A percentile compares a stretch with the other conserved stretches of the same genome.
These are phyloP conservation scores for Leccinum pseudoinsigne DNA, from an alignment of 1,284 basidiomycete species.

Conservation along the genomic window DNA sequence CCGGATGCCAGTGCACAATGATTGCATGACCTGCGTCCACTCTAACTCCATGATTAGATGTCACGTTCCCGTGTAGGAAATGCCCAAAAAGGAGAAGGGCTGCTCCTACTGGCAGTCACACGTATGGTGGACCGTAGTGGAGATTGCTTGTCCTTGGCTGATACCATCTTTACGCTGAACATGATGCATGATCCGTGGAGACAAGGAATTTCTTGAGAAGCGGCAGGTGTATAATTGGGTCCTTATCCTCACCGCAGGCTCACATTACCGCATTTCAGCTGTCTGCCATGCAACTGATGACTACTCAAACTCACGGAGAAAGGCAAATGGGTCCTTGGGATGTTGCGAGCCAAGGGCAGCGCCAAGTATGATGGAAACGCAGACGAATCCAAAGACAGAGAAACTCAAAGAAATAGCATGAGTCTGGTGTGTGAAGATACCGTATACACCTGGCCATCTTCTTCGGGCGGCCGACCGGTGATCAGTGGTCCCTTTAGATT, in stretches of 20 bases:
- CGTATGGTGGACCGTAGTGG: neutral
- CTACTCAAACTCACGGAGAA: neutral
- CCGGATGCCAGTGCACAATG: neutral
- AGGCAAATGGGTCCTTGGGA: neutral
- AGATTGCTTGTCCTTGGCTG: neutral
- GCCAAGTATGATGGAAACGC: neutral
- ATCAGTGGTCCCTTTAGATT: neutral
- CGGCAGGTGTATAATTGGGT: neutral
- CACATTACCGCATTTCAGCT: neutral
- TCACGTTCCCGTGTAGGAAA: neutral
- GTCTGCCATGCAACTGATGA: neutral
- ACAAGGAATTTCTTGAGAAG: neutral
- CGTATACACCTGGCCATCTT: neutral
- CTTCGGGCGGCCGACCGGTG: neutral
- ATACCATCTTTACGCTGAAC: neutral
- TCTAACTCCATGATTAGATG: conserved; percentile 17
- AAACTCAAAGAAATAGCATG: neutral
- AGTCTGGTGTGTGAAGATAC: neutral
- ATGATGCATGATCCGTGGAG: neutral
- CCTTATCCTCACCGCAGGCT: neutral
- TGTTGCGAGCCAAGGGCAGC: neutral
- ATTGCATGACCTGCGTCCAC: conserved; percentile 8
- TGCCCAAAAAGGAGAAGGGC: neutral
- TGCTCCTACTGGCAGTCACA: neutral
- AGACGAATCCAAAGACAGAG: neutral